Evolutionary conservation across 805 yeast species (phyloP).

Genomic region (Candida lessepsii): DNA sequence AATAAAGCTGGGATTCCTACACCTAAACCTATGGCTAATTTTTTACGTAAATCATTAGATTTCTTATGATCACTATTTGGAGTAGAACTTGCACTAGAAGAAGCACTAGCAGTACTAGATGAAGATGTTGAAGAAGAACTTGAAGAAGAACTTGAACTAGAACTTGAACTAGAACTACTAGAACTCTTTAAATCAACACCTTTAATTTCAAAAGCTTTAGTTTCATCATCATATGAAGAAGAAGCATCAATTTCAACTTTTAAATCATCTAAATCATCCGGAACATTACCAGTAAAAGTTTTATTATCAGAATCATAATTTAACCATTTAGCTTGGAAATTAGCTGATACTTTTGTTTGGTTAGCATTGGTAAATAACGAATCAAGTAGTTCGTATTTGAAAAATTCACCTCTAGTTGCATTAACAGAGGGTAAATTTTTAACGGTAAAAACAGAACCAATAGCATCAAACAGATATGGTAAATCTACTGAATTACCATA

Average conservation of each 20-base stretch:
- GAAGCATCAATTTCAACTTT: constrained; percentile 29
- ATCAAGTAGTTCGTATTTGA: constrained; percentile 53
- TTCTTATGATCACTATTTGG: constrained; percentile 11
- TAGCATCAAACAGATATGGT: constrained; percentile 55
- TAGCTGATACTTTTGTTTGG: constrained; percentile 48
- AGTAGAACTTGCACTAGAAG: constrained; percentile 8
- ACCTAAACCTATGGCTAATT: constrained; percentile 86
- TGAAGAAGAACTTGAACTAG: constrained; percentile 24
- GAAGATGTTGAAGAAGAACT: constrained; percentile 25
- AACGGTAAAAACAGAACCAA: constrained; percentile 57
- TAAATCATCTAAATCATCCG: constrained; percentile 24
- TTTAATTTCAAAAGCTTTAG: constrained; percentile 47
- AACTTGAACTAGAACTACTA: constrained; percentile 18
- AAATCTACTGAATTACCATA: constrained; percentile 60
- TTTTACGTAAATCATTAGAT: constrained; percentile 30
- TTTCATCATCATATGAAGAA: constrained; percentile 28
- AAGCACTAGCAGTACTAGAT: constrained; percentile 16
- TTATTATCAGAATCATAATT: constrained; percentile 55
- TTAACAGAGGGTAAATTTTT: constrained; percentile 54
- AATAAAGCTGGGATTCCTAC: constrained; percentile 72
- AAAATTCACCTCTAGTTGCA: constrained; percentile 64
- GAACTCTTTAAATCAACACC: constrained; percentile 40
- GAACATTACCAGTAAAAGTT: constrained; percentile 70
- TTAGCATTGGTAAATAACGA: constrained; percentile 57
- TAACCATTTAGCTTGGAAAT: constrained; percentile 58